Percentiles rank a stretch among this genome's conserved stretches.
Conservation (phyloP, 345 rosid genomes). For the Gossypium sturtianum region DNA sequence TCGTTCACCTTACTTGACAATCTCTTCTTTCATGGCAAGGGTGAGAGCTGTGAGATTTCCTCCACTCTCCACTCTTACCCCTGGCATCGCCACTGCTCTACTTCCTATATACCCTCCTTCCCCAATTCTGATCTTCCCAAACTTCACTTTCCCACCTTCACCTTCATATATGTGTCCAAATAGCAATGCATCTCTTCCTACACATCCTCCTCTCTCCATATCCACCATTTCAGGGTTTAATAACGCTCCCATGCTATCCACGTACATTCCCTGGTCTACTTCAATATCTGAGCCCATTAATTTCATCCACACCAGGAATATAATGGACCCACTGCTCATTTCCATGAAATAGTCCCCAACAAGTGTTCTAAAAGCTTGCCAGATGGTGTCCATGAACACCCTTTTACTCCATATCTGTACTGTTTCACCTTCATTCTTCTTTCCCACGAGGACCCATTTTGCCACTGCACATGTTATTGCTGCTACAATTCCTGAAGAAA, state of each 20-base stretch:
- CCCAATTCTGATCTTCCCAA: conserved; percentile 42
- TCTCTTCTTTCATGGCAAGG: conserved; percentile 57
- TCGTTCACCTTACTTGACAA: conserved; percentile 22
- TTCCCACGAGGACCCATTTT: conserved; percentile 58
- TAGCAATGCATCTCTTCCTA: conserved; percentile 46
- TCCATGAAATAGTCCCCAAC: conserved; percentile 60
- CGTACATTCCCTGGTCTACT: conserved; percentile 34
- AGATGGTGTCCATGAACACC: conserved; percentile 51
- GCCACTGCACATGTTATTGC: conserved; percentile 39
- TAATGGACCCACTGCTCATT: conserved; percentile 37
- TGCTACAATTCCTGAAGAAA: conserved; percentile 37
- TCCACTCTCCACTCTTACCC: conserved; percentile 45
- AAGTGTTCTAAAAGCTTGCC: conserved; percentile 56
- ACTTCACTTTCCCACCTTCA: conserved; percentile 52
- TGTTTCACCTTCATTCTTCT: conserved; percentile 47
- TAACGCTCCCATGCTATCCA: conserved; percentile 55
- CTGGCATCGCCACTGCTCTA: conserved; percentile 56
- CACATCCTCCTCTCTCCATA: conserved; percentile 46
- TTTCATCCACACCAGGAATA: conserved; percentile 46
- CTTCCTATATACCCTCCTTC: conserved; percentile 53
- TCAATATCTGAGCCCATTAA: conserved; percentile 51
- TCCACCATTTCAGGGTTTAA: conserved; percentile 67
- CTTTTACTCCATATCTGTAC: conserved; percentile 41
- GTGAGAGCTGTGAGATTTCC: conserved; percentile 41
- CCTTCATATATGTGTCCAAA: conserved; percentile 69